Evolutionary conservation across 306 rosid genomes (phyloP), one percentile per base, ranked within the genome.

Genomic region (Medicago truncatula): DNA sequence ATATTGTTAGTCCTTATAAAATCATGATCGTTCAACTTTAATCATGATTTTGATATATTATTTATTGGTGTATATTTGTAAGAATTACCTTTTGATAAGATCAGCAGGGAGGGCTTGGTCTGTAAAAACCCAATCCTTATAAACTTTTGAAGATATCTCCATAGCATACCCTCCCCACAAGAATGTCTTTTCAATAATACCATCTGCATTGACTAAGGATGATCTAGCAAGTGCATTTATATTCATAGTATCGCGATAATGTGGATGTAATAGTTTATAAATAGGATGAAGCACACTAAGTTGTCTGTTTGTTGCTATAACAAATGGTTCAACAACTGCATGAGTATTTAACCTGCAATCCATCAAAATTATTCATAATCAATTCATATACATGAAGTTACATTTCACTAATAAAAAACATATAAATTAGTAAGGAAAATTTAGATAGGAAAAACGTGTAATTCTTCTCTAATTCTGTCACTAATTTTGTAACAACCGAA

Each of bases 321-420:
- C 23, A 7, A 84, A 85, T 31, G 97, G 97, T 50, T 91, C 97
- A 36, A 89, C 84, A 14, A 75, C 89, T 21, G 94, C 97, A 78
- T 92, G 97, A 43, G 97, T 92, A 56, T 88, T 70, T 67, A 92
- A 69, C 96, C 92, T 90, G 71, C 9, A 12, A 80, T 15, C 63
- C 62, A 74, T 40, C 34, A 52, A 41, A 14, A 9, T 12, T 31
- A 49, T 28, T 40, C 28, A 20, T 7, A 16, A 38, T 28, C 18
- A 62, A 5, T 34, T 46, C 36, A 10, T 57, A 21, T 40, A 57
- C n/a, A 54, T 11, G 1, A 17, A 9, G 5, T 4, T 54, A 6
- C 12, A 77, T 8, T 23, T 53, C 23, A 40, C 44, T 8, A 40
- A 9, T 9, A 41, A 41, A 41, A 41, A 41, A 9, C 0, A 39